Evolutionary conservation across 1,139 yeast species (phyloP), one percentile per base, ranked within the genome.

Genomic region (Geotrichum klebahnii): DNA sequence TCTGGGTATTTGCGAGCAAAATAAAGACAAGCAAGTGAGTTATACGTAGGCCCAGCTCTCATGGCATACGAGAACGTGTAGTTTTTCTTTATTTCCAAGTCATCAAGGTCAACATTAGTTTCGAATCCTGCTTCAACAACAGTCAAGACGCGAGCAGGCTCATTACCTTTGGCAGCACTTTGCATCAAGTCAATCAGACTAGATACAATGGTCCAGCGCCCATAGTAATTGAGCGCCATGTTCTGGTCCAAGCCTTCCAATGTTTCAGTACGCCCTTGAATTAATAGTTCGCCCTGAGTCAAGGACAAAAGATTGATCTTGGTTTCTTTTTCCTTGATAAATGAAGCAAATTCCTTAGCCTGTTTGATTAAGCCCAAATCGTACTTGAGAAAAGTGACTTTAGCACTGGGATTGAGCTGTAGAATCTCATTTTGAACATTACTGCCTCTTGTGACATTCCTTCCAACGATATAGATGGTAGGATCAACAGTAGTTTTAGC

Each of bases 381-480:
- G 26, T 52, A 53, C 50, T 57, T 44, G 39, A 65, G 38, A 53
- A 66, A 66, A 26, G 57, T 44, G 37, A 52, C 58, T n/a, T 50
- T 56, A 4, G 64, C 61, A 4, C 45, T 40, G n/a, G 55, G 41
- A 42, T 65, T 65, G 52, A 66, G 50, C 26, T 54, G 43, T 31
- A 55, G 55, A 43, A 65, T 56, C 28, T 62, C 54, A 19, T 35
- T 45, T 12, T 60, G 28, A 5, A 65, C 58, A 8, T 43, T 32
- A 5, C 52, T 51, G 3, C 64, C 69, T 6, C 61, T 53, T 5
- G 42, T 51, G 44, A 54, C 58, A 47, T 55, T 61, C 28, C 70
- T 60, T 1, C 69, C 70, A 10, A 65, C 56, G 43, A 66, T 56
- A 55, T 66, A 66, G 20, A 64, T 53, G 2, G 61, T 61, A 9